Conservation (phyloP, 2,329 filamentous ascomycete species). For the Alternaria triticimaculans region DNA sequence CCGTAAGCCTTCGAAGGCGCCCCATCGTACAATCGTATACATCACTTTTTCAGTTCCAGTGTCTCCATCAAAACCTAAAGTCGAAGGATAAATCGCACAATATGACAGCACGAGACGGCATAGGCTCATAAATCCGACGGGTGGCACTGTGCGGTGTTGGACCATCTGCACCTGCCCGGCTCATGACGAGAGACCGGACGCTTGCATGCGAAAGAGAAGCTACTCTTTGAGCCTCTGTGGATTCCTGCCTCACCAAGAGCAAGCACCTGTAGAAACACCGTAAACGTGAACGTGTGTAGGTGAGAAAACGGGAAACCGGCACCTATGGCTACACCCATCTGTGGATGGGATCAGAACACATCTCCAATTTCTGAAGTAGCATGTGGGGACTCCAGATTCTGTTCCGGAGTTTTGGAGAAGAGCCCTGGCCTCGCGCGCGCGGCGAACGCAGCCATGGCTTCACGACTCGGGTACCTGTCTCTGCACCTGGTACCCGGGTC, state of each 20-base stretch:
- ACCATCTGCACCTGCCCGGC: neutral
- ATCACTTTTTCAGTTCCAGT: neutral
- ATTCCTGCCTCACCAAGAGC: neutral
- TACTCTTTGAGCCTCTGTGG: neutral
- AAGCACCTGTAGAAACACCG: neutral
- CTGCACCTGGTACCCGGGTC: slow-evolving; percentile 3
- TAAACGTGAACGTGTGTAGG: neutral
- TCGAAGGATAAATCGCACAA: neutral
- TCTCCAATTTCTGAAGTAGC: neutral
- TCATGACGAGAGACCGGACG: neutral
- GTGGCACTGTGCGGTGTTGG: neutral
- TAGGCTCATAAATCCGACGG: slow-evolving; percentile 1
- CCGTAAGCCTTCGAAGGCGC: neutral
- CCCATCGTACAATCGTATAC: neutral
- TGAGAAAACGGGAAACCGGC: neutral
- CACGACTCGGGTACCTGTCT: neutral
- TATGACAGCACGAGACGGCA: neutral
- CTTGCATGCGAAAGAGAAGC: neutral
- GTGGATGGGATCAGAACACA: neutral
- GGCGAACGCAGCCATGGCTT: neutral
- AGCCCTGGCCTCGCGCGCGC: neutral
- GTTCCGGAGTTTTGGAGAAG: neutral
- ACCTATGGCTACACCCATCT: neutral
- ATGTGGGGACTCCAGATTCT: neutral
- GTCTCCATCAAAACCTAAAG: neutral